Percentiles rank a stretch among this genome's conserved stretches.
phyloP scores from a whole-genome alignment of 176 grass and related monocot species.

The Elaeis guineensis region DNA sequence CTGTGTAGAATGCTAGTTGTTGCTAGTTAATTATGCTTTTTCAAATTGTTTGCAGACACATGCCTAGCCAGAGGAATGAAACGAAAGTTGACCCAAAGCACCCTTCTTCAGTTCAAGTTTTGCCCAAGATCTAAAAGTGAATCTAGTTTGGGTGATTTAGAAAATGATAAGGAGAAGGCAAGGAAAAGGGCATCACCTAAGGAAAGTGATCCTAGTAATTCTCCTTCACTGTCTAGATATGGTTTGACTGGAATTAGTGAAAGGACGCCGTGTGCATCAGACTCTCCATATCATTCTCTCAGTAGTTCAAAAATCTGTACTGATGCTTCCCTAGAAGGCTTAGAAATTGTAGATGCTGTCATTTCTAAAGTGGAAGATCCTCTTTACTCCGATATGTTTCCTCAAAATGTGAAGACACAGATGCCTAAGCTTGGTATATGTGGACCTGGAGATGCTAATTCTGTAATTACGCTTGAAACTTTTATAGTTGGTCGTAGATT shows the following conservation, averaged over 20 bases:
- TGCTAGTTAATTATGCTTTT: not conserved
- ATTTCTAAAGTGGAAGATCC: not conserved
- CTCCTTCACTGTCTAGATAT: slow-evolving; percentile 5
- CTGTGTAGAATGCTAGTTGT: not conserved
- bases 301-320: slow-evolving; percentile 13
- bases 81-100: slow-evolving; percentile 63
- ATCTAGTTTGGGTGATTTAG: not conserved
- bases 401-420: slow-evolving; percentile 4
- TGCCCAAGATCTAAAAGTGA: slow-evolving; percentile 20
- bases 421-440: slow-evolving; percentile 13
- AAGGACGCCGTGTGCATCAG: slow-evolving; percentile 15
- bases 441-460: slow-evolving; percentile 17
- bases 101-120: slow-evolving; percentile 85
- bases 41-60: slow-evolving; percentile 37
- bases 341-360: slow-evolving; percentile 4
- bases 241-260: slow-evolving; percentile 7
- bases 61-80: slow-evolving; percentile 67
- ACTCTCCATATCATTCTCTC: slow-evolving; percentile 15
- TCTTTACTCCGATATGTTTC: slow-evolving; percentile 2
- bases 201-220: slow-evolving; percentile 6
- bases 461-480: slow-evolving; percentile 36
- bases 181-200: not conserved
- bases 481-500: slow-evolving; percentile 75
- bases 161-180: slow-evolving; percentile 2
- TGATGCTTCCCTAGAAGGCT: slow-evolving; percentile 4